These are phyloP conservation scores for Patellaria atrata DNA, from an alignment of 495 filamentous ascomycete genomes.

Conservation along the genomic window DNA sequence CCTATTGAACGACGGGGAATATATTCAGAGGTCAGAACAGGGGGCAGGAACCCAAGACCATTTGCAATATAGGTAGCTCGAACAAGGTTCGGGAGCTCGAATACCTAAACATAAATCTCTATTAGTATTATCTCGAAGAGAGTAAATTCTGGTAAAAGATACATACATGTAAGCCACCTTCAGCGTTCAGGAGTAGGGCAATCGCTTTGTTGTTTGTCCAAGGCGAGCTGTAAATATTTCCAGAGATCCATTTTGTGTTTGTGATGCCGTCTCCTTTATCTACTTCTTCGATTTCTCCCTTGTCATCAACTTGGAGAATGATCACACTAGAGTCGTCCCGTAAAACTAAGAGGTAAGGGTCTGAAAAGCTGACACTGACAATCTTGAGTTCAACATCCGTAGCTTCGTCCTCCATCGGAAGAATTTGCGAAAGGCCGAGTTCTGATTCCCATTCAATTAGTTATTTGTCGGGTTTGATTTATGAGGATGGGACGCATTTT, in stretches of 20 bases:
- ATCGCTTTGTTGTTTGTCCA: conserved; percentile 36
- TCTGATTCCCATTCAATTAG: no score
- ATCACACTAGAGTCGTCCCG: conserved; percentile 66
- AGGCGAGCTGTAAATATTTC: conserved; percentile 56
- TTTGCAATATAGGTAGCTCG: conserved; percentile 49
- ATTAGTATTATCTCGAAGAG: conserved; percentile 4
- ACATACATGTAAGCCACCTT: conserved; percentile 61
- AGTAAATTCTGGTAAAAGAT: neutral
- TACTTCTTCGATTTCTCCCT: conserved; percentile 75
- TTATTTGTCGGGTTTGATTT: no score
- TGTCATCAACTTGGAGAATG: conserved; percentile 60
- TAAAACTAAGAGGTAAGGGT: conserved; percentile 77
- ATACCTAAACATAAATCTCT: conserved; percentile 46
- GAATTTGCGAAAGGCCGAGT: conserved; percentile 71
- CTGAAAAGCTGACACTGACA: conserved; percentile 66
- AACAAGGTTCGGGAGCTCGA: conserved; percentile 45
- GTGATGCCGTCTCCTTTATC: conserved; percentile 40
- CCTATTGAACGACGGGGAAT: conserved; percentile 49
- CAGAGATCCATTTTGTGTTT: conserved; percentile 58
- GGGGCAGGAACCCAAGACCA: conserved; percentile 62
- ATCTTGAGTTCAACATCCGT: conserved; percentile 59
- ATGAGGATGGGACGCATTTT: no score
- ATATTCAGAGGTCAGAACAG: conserved; percentile 57
- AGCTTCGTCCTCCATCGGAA: conserved; percentile 79
- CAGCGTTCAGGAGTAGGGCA: conserved; percentile 56